Evolutionary conservation across 176 grass and related monocot genomes (phyloP), one percentile per base, ranked within the genome.

Genomic region (Oryza brachyantha): DNA sequence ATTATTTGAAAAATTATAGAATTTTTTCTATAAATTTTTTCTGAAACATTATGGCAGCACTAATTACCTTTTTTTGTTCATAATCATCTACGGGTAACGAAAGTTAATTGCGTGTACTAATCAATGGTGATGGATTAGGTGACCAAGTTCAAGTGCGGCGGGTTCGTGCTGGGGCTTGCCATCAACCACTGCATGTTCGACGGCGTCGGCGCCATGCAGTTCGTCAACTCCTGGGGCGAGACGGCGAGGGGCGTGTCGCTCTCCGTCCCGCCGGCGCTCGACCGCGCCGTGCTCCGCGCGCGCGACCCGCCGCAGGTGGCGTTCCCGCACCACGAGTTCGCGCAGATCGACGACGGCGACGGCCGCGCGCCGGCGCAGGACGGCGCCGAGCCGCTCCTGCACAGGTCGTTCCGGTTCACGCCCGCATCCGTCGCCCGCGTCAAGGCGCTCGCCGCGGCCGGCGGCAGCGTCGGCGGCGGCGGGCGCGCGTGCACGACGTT

Each of bases 141-240:
- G 40, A 94, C 92, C 9, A 94, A 82, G 72, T 94, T 94, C 84
- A 91, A 61, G 69, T 94, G 92, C 4, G 89, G 86, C 6, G 92
- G 88, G 2, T 89, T 94, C 66, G 63, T 86, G 41, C 86, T 94
- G 7, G 92, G 92, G 0, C 75, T 94, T 19, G 83, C 92, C 52
- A 91, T 94, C 76, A 94, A 94, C 80, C 92, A 94, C 85, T 94
- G 89, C 73, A 94, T 94, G 92, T 94, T 94, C 79, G 89, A 94
- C 37, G 92, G 92, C 58, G 65, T 91, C 5, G 92, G 86, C 72
- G 92, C 92, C 59, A 94, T 94, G 92, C 76, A 94, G 75, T 94
- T 94, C 41, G 84, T 94, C 35, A 91, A 91, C 84, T 94, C 92
- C 69, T 94, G 92, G 89, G 89, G 86, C 14, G 92, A 91, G 73